These are phyloP conservation scores for Kodamaea plutei DNA, from an alignment of 1,139 yeast genomes.

Conservation along the genomic window DNA sequence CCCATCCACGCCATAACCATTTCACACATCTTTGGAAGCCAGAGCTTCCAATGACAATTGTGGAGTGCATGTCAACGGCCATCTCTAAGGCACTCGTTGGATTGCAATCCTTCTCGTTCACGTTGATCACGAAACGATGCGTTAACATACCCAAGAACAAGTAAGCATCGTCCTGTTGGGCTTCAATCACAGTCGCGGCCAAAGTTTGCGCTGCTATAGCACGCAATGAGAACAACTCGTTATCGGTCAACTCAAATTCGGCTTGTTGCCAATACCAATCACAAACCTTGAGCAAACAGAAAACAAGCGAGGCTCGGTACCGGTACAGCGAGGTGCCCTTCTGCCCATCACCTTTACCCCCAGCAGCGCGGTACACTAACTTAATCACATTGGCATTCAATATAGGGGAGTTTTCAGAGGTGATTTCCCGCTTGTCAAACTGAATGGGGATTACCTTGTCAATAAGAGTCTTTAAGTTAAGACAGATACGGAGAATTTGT, in stretches of 20 bases:
- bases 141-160: conserved; percentile 74
- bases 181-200: conserved; percentile 67
- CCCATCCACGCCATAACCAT: conserved; percentile 95
- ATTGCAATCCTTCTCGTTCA: conserved; percentile 56
- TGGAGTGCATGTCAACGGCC: conserved; percentile 84
- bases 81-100: conserved; percentile 75
- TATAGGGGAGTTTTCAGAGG: conserved; percentile 58
- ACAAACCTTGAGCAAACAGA: conserved; percentile 69
- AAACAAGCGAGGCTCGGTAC: conserved; percentile 65
- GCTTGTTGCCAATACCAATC: conserved; percentile 72
- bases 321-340: conserved; percentile 53
- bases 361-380: conserved; percentile 71
- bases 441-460: conserved; percentile 69
- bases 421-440: conserved; percentile 47
- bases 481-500: conserved; percentile 68
- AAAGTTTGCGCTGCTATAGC: conserved; percentile 68
- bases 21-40: conserved; percentile 85
- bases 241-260: conserved; percentile 60
- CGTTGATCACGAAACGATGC: conserved; percentile 64
- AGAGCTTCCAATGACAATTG: conserved; percentile 68
- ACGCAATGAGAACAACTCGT: conserved; percentile 56
- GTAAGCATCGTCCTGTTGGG: conserved; percentile 53
- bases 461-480: conserved; percentile 67
- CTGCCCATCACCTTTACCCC: conserved; percentile 66
- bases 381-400: conserved; percentile 55